Evolutionary conservation across 768 basidiomycete genomes (phyloP).

Genomic region (Hypholoma sublateritium): DNA sequence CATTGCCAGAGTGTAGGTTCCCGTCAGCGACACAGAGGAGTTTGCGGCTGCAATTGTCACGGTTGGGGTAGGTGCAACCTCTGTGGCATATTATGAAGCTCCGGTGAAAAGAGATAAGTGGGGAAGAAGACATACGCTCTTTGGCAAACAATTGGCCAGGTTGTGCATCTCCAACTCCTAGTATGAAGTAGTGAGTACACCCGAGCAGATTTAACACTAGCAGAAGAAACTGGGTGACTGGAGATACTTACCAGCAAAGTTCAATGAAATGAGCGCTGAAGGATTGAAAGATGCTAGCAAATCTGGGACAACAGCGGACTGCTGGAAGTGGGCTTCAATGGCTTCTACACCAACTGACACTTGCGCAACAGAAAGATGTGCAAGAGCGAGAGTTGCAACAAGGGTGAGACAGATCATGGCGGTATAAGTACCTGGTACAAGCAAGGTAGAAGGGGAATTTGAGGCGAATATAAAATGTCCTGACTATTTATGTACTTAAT

Average conservation of each 20-base stretch:
- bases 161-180: conserved; percentile 46
- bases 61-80: conserved; percentile 53
- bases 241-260: conserved; percentile 37
- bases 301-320: conserved; percentile 61
- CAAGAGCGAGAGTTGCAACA: conserved; percentile 36
- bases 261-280: conserved; percentile 51
- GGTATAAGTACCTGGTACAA: too few species aligned
- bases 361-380: conserved; percentile 48
- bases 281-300: conserved; percentile 63
- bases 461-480: too few species aligned
- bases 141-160: conserved; percentile 60
- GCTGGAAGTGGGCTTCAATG: conserved; percentile 68
- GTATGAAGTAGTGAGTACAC: conserved; percentile 3
- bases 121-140: conserved; percentile 46
- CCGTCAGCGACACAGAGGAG: conserved; percentile 42
- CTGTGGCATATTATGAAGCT: conserved; percentile 34
- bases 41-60: conserved; percentile 53
- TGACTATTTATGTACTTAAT: too few species aligned
- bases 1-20: conserved; percentile 70
- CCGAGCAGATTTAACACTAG: neutral
- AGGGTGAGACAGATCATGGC: conserved; percentile 34
- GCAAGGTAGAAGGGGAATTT: too few species aligned
- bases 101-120: neutral
- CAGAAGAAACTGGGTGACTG: neutral
- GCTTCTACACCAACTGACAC: conserved; percentile 48